A percentile compares a stretch with the other conserved stretches of the same genome.
phyloP scores from a whole-genome alignment of 2,329 filamentous ascomycete species.

The Xylogone sp. region DNA sequence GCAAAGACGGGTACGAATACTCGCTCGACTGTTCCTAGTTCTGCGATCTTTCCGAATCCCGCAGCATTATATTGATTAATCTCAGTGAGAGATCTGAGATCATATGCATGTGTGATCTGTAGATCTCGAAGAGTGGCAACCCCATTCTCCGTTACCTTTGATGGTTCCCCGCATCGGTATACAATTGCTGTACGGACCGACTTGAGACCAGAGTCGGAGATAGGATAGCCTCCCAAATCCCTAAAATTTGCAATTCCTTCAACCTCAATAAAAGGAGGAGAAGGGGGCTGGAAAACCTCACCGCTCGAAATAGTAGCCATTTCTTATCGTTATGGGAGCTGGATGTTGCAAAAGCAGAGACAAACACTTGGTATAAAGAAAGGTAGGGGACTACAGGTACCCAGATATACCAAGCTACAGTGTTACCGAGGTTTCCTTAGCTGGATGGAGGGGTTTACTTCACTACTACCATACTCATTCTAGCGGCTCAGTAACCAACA shows the following conservation, averaged over 20 bases:
- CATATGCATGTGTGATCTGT: constrained; percentile 63
- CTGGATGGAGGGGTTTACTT: neutral
- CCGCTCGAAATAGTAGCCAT: constrained; percentile 9
- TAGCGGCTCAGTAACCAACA: neutral
- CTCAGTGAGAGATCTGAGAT: constrained; percentile 61
- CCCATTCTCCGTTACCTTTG: constrained; percentile 50
- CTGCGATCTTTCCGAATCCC: constrained; percentile 33
- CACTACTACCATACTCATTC: neutral
- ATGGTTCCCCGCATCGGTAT: constrained; percentile 68
- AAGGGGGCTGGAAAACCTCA: constrained; percentile 19
- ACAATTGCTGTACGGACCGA: constrained; percentile 49
- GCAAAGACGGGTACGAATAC: constrained; percentile 63
- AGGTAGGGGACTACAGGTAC: neutral
- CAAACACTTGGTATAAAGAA: neutral
- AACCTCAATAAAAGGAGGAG: constrained; percentile 47
- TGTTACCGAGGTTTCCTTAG: neutral
- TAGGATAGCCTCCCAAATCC: constrained; percentile 58
- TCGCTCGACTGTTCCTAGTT: constrained; percentile 48
- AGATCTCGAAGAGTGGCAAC: constrained; percentile 47
- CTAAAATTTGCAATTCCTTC: constrained; percentile 65
- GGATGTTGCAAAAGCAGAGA: neutral
- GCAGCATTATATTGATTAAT: constrained; percentile 41
- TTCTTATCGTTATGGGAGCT: constrained; percentile 1
- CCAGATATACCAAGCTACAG: neutral
- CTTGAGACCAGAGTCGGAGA: constrained; percentile 30